A percentile compares a stretch with the other conserved stretches of the same genome.
phyloP scores from a whole-genome alignment of 2,329 filamentous ascomycete genomes.

The Aschersonia sp. region DNA sequence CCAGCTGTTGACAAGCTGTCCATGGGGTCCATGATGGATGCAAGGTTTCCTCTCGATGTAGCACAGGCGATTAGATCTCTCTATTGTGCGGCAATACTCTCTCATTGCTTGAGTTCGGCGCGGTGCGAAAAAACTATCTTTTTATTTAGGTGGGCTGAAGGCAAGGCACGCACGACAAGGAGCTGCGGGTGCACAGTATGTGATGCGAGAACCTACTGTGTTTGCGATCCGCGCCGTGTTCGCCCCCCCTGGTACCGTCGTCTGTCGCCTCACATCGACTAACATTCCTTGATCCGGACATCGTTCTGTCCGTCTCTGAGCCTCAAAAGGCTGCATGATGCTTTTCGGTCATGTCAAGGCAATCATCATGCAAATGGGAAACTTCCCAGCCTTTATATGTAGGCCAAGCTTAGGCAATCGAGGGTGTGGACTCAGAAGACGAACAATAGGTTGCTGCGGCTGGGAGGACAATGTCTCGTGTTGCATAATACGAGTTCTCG shows the following conservation, averaged over 20 bases:
- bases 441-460: neutral
- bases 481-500: no score
- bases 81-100: neutral
- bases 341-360: neutral
- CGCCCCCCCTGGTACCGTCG: no score
- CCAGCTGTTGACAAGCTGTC: slow-evolving; percentile 18
- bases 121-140: no score
- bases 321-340: neutral
- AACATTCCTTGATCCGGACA: neutral
- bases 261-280: no score
- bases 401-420: neutral
- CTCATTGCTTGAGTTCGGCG: neutral
- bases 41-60: neutral
- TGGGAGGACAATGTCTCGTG: no score
- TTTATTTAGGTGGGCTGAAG: no score
- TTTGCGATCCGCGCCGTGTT: no score
- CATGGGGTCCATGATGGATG: slow-evolving; percentile 21
- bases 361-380: neutral
- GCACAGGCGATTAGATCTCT: neutral
- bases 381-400: neutral
- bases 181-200: neutral
- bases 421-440: neutral
- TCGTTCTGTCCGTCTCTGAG: neutral
- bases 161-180: no score
- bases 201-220: neutral